A percentile compares a stretch with the other conserved stretches of the same genome.
Conservation (phyloP, 108 stramenopile genomes). For the Aurantiochytrium sp. region DNA sequence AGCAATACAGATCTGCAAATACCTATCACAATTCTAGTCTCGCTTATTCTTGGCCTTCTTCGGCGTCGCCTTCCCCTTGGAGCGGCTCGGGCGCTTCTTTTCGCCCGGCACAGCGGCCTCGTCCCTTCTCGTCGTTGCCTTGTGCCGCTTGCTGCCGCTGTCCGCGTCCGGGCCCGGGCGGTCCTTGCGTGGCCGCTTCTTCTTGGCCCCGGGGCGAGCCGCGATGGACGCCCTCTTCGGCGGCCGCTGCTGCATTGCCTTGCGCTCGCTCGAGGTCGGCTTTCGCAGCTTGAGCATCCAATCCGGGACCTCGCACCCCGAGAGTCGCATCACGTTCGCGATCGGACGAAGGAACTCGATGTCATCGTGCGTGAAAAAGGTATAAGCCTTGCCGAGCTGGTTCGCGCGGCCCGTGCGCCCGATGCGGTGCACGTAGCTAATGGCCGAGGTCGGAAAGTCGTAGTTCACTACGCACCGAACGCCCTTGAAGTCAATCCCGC, state of each 20-base stretch:
- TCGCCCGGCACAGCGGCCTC: too few relatives aligned
- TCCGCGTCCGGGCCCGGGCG: not conserved
- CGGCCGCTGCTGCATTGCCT: not conserved
- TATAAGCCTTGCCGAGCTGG: slow-evolving; percentile 82
- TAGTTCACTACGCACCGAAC: slow-evolving; percentile 96
- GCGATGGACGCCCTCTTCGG: not conserved
- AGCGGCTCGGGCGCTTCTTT: too few relatives aligned
- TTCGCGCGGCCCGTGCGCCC: slow-evolving; percentile 92
- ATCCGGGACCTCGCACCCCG: slow-evolving; percentile 80
- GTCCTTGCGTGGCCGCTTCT: not conserved
- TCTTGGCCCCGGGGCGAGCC: not conserved
- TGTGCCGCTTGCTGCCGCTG: too few relatives aligned
- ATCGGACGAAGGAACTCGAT: slow-evolving; percentile 73
- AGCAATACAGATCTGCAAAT: too few relatives aligned
- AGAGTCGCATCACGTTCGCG: slow-evolving; percentile 87
- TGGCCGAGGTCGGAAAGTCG: slow-evolving; percentile 82
- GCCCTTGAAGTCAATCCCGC: slow-evolving; percentile 95
- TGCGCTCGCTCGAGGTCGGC: not conserved
- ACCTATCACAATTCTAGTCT: too few relatives aligned
- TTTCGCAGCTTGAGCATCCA: slow-evolving; percentile 71
- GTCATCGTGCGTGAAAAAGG: slow-evolving; percentile 85
- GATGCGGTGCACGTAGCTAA: slow-evolving; percentile 90
- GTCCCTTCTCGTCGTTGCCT: too few relatives aligned
- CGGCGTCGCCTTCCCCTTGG: too few relatives aligned
- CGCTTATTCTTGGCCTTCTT: too few relatives aligned